A percentile compares a stretch with the other conserved stretches of the same genome.
phyloP scores from a whole-genome alignment of 805 yeast genomes.

The Lipomyces japonicus region DNA sequence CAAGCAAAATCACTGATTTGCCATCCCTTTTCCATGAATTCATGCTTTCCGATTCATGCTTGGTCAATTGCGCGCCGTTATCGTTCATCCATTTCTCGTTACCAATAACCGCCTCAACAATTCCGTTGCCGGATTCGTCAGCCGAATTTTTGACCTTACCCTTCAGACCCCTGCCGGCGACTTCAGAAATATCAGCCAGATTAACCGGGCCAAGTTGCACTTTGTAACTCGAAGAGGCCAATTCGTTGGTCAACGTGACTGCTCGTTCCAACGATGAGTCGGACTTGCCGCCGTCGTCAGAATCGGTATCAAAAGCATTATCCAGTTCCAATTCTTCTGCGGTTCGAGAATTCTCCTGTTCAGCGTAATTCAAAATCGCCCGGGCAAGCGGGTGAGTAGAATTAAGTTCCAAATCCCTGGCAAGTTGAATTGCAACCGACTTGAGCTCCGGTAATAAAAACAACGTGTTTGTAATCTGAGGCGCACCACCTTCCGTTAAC shows the following conservation, averaged over 20 bases:
- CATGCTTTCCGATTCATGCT: conserved; percentile 39
- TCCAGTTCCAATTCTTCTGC: too few relatives aligned
- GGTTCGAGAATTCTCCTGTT: conserved; percentile 16
- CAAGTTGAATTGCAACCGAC: conserved; percentile 44
- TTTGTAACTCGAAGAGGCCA: neutral
- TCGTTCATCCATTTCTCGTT: conserved; percentile 59
- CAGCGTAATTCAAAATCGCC: conserved; percentile 49
- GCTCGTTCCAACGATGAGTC: neutral
- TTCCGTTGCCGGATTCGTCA: conserved; percentile 29
- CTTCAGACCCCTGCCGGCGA: conserved; percentile 58
- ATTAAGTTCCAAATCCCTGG: conserved; percentile 56
- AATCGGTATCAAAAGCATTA: too few relatives aligned
- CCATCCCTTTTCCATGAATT: conserved; percentile 58
- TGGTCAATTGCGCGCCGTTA: conserved; percentile 41
- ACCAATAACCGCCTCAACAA: conserved; percentile 42
- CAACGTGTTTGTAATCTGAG: conserved; percentile 51
- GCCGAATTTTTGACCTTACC: conserved; percentile 39
- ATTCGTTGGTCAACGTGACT: neutral
- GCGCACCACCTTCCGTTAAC: conserved; percentile 59
- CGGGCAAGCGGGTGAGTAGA: conserved; percentile 68
- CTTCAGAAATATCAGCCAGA: conserved; percentile 49
- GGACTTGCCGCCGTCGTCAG: neutral
- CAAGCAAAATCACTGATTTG: conserved; percentile 60
- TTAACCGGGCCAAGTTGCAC: conserved; percentile 31
- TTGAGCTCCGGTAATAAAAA: conserved; percentile 29